Conservation (phyloP, 2,329 filamentous ascomycete genomes). For the Pseudocercospora musae region DNA sequence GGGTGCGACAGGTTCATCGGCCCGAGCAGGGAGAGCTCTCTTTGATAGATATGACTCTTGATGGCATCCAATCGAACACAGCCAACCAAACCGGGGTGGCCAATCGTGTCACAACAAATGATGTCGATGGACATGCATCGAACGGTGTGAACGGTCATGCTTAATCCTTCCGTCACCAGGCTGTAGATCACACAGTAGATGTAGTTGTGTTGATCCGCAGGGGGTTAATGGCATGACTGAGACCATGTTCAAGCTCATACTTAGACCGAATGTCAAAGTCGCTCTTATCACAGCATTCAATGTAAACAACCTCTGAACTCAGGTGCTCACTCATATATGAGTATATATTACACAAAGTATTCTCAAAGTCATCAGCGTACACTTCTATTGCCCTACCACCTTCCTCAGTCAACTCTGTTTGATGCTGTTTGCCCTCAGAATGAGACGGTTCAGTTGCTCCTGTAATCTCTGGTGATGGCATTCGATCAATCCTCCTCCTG, state of each 20-base stretch:
- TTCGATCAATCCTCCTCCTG: not conserved
- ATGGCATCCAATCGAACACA: not conserved
- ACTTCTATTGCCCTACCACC: not conserved
- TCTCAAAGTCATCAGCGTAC: not conserved
- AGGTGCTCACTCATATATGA: too few species aligned
- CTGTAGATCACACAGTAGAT: too few species aligned
- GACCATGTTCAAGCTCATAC: too few species aligned
- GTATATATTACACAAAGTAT: too few species aligned
- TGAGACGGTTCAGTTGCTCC: not conserved
- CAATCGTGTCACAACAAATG: conserved; percentile 1
- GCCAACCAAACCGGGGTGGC: not conserved
- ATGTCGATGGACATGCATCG: conserved; percentile 2
- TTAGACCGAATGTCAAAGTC: too few species aligned
- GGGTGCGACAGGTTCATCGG: conserved; percentile 12
- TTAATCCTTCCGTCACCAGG: not conserved
- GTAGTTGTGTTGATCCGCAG: too few species aligned
- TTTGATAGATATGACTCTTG: conserved; percentile 21
- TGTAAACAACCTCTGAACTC: too few species aligned
- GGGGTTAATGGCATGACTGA: too few species aligned
- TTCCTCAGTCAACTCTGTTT: not conserved
- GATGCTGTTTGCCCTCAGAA: not conserved
- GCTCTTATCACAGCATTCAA: too few species aligned
- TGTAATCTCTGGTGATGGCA: not conserved
- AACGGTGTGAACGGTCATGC: not conserved
- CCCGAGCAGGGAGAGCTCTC: conserved; percentile 23